Evolutionary conservation across 139 green algal species (phyloP).

Genomic region (Closterium sp.): DNA sequence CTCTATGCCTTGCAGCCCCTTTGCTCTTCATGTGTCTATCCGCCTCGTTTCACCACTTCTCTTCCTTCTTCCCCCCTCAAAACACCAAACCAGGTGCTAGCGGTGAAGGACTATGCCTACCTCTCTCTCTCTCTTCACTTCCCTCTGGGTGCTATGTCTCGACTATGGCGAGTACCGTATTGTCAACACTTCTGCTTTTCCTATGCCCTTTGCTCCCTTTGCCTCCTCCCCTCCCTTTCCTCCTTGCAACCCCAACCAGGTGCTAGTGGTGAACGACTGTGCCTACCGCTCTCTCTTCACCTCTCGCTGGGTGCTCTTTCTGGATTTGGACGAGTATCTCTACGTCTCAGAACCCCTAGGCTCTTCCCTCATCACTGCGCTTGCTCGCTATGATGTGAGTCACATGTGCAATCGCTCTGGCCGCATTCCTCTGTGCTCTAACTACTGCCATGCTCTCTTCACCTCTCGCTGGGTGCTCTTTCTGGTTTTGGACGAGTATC

Average conservation of each 20-base stretch:
- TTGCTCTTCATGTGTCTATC: too few species aligned
- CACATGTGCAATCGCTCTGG: too few species aligned
- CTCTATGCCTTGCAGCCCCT: too few species aligned
- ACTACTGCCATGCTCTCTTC: too few species aligned
- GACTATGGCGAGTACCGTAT: constrained; percentile 19
- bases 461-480: constrained; percentile 20
- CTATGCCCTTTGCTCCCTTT: neutral
- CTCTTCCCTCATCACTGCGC: neutral
- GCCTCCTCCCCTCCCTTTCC: neutral
- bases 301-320: constrained; percentile 15
- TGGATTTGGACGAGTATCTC: constrained; percentile 33
- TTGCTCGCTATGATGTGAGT: neutral
- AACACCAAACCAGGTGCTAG: too few species aligned
- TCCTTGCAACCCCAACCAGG: neutral
- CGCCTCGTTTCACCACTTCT: too few species aligned
- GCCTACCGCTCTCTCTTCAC: constrained; percentile 35
- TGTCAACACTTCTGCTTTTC: neutral
- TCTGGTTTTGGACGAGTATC: constrained; percentile 31
- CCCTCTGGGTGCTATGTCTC: constrained; percentile 17
- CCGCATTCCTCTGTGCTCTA: too few species aligned
- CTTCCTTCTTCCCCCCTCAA: too few species aligned
- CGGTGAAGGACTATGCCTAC: too few species aligned
- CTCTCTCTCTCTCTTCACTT: too few species aligned
- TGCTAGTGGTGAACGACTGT: constrained; percentile 30
- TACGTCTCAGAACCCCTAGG: neutral